phyloP scores from a whole-genome alignment of 352 stramenopile genomes.

The Phytophthora vignae region DNA sequence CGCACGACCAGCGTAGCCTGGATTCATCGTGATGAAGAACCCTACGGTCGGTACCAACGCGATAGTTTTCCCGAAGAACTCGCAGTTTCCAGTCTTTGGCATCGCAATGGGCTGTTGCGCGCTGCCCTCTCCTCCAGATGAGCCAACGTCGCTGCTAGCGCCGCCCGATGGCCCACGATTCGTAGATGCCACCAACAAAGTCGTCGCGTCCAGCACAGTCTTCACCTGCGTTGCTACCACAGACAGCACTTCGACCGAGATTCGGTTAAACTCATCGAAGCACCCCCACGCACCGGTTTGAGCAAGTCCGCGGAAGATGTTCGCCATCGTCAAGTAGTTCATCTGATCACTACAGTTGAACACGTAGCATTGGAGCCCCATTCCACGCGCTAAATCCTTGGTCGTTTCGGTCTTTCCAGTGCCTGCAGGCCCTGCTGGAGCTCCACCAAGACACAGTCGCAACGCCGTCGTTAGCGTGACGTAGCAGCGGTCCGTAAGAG shows the following conservation, averaged over 20 bases:
- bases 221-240: constrained; percentile 98
- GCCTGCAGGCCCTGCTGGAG: constrained; percentile 78
- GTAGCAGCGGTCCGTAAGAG: constrained; percentile 86
- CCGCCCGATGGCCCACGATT: constrained; percentile 19
- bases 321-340: constrained; percentile 97
- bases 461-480: constrained; percentile 87
- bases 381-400: constrained; percentile 79
- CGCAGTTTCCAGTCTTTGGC: constrained; percentile 67
- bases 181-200: constrained; percentile 31
- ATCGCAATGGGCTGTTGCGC: constrained; percentile 46
- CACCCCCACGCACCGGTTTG: constrained; percentile 97
- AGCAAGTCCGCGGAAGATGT: constrained; percentile 95
- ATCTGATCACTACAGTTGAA: constrained; percentile 92
- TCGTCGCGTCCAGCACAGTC: constrained; percentile 93
- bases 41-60: constrained; percentile 83
- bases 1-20: constrained; percentile 91
- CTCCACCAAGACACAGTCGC: constrained; percentile 79
- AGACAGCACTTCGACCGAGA: constrained; percentile 96
- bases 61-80: constrained; percentile 93
- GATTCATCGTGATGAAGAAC: constrained; percentile 97
- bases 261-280: constrained; percentile 98
- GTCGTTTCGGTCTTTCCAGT: constrained; percentile 91
- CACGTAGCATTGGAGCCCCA: constrained; percentile 87
- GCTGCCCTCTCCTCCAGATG: constrained; percentile 25
- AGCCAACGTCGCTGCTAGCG: constrained; percentile 10